Evolutionary conservation across 2,329 filamentous ascomycete genomes (phyloP).

Genomic region (Thermoascus crustaceus): DNA sequence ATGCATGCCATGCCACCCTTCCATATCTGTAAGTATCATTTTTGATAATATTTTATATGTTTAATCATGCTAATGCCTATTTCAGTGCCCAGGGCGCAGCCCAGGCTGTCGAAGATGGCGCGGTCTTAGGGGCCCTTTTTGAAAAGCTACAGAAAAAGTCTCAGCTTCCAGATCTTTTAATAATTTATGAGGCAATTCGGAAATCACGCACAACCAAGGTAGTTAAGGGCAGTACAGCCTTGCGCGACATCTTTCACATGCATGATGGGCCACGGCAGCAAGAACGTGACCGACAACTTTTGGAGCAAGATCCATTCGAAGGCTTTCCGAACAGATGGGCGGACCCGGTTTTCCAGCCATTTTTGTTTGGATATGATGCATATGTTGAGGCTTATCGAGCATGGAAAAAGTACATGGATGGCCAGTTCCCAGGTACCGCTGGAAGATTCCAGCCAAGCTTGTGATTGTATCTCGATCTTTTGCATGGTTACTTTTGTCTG

Average conservation of each 20-base stretch:
- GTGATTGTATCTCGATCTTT: constrained; percentile 6
- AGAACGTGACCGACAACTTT: constrained; percentile 26
- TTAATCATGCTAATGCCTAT: neutral
- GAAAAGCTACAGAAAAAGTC: constrained; percentile 40
- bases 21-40: constrained; percentile 40
- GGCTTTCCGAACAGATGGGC: constrained; percentile 3
- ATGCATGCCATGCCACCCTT: constrained; percentile 58
- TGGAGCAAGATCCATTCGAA: neutral
- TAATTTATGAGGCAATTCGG: constrained; percentile 38
- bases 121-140: constrained; percentile 53
- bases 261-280: constrained; percentile 19
- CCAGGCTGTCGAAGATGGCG: constrained; percentile 59
- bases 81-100: constrained; percentile 55
- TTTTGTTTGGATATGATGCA: constrained; percentile 3
- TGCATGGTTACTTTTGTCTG: too few species aligned
- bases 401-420: neutral
- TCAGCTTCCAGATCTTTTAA: constrained; percentile 37
- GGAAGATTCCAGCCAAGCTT: neutral
- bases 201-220: constrained; percentile 30
- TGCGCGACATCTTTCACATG: constrained; percentile 16
- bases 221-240: constrained; percentile 10
- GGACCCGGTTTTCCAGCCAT: constrained; percentile 1
- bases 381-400: too few species aligned
- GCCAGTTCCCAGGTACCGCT: neutral
- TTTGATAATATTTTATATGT: neutral